Percentiles rank a stretch among this genome's conserved stretches.
phyloP scores from a whole-genome alignment of 1,284 basidiomycete genomes.

The Irpex rosettiformis region DNA sequence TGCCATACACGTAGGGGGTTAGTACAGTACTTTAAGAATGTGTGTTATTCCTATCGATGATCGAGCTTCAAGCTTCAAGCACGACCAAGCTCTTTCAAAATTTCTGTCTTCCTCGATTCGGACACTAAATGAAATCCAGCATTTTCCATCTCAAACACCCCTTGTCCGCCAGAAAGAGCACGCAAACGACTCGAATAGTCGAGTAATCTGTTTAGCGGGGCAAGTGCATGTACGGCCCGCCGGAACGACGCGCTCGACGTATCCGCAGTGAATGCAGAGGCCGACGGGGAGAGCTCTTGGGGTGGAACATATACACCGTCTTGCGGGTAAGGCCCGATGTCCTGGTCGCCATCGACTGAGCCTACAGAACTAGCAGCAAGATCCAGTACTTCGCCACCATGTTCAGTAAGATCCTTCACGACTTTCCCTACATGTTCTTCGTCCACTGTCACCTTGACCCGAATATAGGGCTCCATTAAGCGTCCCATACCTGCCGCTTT shows the following conservation, averaged over 20 bases:
- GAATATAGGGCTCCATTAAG: slow-evolving; percentile 72
- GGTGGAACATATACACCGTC: slow-evolving; percentile 75
- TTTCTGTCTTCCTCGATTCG: slow-evolving; percentile 57
- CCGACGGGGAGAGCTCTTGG: slow-evolving; percentile 64
- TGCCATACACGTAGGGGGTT: not conserved
- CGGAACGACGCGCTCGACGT: slow-evolving; percentile 38
- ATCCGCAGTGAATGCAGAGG: slow-evolving; percentile 30
- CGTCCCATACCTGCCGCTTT: slow-evolving; percentile 60
- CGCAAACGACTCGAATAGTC: slow-evolving; percentile 78
- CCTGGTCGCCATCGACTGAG: slow-evolving; percentile 36
- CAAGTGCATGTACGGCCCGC: slow-evolving; percentile 63
- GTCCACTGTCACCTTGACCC: slow-evolving; percentile 59
- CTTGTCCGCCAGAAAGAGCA: slow-evolving; percentile 80
- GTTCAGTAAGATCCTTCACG: slow-evolving; percentile 74
- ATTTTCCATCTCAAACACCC: slow-evolving; percentile 73
- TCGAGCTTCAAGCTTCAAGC: slow-evolving; percentile 35
- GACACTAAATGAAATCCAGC: slow-evolving; percentile 72
- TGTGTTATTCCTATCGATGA: too few relatives aligned
- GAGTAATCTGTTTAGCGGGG: slow-evolving; percentile 77
- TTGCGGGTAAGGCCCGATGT: slow-evolving; percentile 45
- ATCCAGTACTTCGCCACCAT: slow-evolving; percentile 69
- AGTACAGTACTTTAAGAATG: too few relatives aligned
- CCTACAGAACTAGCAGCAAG: slow-evolving; percentile 43
- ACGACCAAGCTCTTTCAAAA: slow-evolving; percentile 72
- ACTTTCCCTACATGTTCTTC: slow-evolving; percentile 69